Conservation (phyloP, 768 basidiomycete genomes). For the Leccinum broughii region DNA sequence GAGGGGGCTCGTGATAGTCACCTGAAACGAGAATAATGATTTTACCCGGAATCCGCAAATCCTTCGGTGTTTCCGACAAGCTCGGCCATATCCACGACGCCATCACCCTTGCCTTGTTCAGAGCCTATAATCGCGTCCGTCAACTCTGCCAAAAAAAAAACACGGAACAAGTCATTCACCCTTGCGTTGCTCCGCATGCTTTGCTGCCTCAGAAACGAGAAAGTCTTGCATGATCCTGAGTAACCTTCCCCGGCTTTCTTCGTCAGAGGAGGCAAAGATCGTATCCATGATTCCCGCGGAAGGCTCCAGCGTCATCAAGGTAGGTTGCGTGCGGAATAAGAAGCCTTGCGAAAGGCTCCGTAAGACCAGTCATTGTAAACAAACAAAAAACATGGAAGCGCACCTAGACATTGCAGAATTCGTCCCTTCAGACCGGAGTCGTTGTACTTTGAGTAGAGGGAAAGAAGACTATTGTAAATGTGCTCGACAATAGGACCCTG, state of each 20-base stretch:
- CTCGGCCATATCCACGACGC: constrained; percentile 84
- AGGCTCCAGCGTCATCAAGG: constrained; percentile 78
- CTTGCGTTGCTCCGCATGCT: constrained; percentile 73
- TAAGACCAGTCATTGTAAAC: background rate
- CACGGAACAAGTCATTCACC: constrained; percentile 35
- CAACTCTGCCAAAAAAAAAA: background rate
- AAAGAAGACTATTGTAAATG: constrained; percentile 71
- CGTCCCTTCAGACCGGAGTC: constrained; percentile 64
- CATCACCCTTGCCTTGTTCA: constrained; percentile 25
- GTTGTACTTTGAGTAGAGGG: constrained; percentile 66
- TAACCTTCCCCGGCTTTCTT: constrained; percentile 70
- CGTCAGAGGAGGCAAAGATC: constrained; percentile 75
- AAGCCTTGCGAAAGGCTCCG: constrained; percentile 56
- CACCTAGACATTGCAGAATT: constrained; percentile 84
- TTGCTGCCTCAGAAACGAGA: constrained; percentile 77
- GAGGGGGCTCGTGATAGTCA: background rate
- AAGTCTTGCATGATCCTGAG: constrained; percentile 93
- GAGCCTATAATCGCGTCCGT: constrained; percentile 10
- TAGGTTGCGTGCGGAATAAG: constrained; percentile 89
- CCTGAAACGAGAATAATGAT: background rate
- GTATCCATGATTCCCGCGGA: constrained; percentile 87
- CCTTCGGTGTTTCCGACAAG: constrained; percentile 93
- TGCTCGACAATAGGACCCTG: constrained; percentile 80
- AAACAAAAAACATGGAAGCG: constrained; percentile 14
- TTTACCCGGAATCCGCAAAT: constrained; percentile 95